Evolutionary conservation across 768 basidiomycete genomes (phyloP).

Genomic region (Suillus bovinus): DNA sequence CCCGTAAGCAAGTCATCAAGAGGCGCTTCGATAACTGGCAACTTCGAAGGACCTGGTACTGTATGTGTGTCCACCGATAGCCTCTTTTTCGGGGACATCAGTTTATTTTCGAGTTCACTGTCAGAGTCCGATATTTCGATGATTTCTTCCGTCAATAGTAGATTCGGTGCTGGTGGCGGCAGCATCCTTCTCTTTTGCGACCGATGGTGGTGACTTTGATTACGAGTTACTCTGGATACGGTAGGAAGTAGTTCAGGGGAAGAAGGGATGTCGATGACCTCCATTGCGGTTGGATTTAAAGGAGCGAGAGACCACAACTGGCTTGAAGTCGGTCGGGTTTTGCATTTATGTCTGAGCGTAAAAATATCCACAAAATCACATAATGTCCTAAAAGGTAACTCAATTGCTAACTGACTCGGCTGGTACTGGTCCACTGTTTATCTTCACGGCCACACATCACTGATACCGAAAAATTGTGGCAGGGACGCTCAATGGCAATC

Average conservation of each 20-base stretch:
- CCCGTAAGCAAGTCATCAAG: slow-evolving; percentile 14
- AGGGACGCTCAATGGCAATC: too few species aligned
- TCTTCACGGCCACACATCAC: too few species aligned
- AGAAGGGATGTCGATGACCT: slow-evolving; percentile 27
- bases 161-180: slow-evolving; percentile 4
- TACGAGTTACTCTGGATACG: slow-evolving; percentile 19
- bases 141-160: slow-evolving; percentile 28
- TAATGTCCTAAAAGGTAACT: not conserved
- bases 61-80: not conserved
- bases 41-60: slow-evolving; percentile 14
- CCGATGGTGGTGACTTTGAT: slow-evolving; percentile 21
- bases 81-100: slow-evolving; percentile 6
- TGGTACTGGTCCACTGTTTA: too few species aligned
- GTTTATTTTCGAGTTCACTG: slow-evolving; percentile 27
- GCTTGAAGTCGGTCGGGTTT: slow-evolving; percentile 1
- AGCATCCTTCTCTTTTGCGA: slow-evolving; percentile 16
- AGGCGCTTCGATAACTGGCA: slow-evolving; percentile 15
- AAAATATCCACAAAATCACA: not conserved
- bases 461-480: too few species aligned
- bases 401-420: too few species aligned
- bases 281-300: slow-evolving; percentile 14
- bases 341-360: not conserved
- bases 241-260: slow-evolving; percentile 23
- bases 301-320: not conserved
- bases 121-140: slow-evolving; percentile 59